A percentile compares a stretch with the other conserved stretches of the same genome.
These are phyloP conservation scores for Xylaria venustula DNA, from an alignment of 495 filamentous ascomycete species.

Conservation along the genomic window DNA sequence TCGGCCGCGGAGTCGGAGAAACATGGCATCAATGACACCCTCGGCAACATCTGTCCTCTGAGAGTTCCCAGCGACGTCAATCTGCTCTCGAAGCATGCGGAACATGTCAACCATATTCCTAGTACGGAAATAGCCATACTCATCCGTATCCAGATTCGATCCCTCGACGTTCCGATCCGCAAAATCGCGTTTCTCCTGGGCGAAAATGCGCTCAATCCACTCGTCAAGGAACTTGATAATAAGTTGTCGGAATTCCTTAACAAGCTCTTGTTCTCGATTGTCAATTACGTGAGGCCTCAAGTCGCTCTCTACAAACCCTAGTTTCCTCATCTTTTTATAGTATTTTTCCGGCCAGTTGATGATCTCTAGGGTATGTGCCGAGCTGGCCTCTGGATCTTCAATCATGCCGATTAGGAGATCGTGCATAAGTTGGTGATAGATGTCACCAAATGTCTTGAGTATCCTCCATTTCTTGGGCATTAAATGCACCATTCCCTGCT, in stretches of 20 bases:
- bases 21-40: constrained; percentile 92
- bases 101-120: constrained; percentile 91
- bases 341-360: constrained; percentile 96
- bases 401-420: constrained; percentile 80
- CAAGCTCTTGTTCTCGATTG: constrained; percentile 80
- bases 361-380: constrained; percentile 80
- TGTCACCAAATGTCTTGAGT: constrained; percentile 80
- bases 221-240: constrained; percentile 95
- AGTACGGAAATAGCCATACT: constrained; percentile 84
- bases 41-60: constrained; percentile 83
- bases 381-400: constrained; percentile 73
- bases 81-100: constrained; percentile 93
- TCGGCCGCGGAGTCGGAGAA: constrained; percentile 74
- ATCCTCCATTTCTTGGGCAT: constrained; percentile 99
- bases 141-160: constrained; percentile 75
- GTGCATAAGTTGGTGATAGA: constrained; percentile 94
- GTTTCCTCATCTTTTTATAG: constrained; percentile 89
- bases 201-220: constrained; percentile 92
- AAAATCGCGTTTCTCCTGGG: constrained; percentile 76
- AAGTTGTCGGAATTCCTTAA: constrained; percentile 88
- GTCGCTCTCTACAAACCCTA: constrained; percentile 72
- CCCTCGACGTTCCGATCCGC: constrained; percentile 68
- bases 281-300: constrained; percentile 82
- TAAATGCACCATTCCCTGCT: constrained; percentile 81
- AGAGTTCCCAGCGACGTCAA: constrained; percentile 75